A percentile compares a stretch with the other conserved stretches of the same genome.
Evolutionary conservation across 768 basidiomycete genomes (phyloP).

Genomic region (Naganishia randhawae): DNA sequence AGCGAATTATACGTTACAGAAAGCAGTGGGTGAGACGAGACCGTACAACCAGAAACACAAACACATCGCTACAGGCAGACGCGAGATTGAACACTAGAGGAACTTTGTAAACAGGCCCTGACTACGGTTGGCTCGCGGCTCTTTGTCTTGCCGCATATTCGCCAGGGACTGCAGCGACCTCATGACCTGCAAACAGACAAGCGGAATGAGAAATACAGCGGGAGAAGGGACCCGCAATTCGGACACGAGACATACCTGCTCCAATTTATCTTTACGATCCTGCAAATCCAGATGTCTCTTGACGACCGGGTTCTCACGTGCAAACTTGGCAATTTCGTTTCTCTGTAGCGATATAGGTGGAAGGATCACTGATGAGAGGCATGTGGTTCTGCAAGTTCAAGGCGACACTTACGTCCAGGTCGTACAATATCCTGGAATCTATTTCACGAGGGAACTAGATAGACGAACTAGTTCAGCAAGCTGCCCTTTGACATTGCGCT

Average conservation of each 20-base stretch:
- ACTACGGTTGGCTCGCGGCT: conserved; percentile 54
- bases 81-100: no score
- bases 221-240: background rate
- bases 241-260: conserved; percentile 61
- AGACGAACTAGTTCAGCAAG: conserved; percentile 1
- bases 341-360: conserved; percentile 50
- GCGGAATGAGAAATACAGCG: no score
- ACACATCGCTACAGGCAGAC: conserved; percentile 16
- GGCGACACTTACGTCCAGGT: conserved; percentile 63
- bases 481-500: background rate
- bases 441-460: conserved; percentile 92
- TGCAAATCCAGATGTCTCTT: conserved; percentile 85
- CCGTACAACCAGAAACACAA: background rate
- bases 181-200: conserved; percentile 65
- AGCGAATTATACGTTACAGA: background rate
- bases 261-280: conserved; percentile 93
- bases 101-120: conserved; percentile 49
- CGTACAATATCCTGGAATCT: conserved; percentile 85
- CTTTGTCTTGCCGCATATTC: conserved; percentile 76
- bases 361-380: background rate
- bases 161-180: conserved; percentile 89
- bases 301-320: conserved; percentile 89
- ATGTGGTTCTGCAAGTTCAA: no score
- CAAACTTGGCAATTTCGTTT: conserved; percentile 82
- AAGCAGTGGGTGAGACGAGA: background rate